These are phyloP conservation scores for Anacardium occidentale DNA, from an alignment of 345 rosid species.

Conservation along the genomic window DNA sequence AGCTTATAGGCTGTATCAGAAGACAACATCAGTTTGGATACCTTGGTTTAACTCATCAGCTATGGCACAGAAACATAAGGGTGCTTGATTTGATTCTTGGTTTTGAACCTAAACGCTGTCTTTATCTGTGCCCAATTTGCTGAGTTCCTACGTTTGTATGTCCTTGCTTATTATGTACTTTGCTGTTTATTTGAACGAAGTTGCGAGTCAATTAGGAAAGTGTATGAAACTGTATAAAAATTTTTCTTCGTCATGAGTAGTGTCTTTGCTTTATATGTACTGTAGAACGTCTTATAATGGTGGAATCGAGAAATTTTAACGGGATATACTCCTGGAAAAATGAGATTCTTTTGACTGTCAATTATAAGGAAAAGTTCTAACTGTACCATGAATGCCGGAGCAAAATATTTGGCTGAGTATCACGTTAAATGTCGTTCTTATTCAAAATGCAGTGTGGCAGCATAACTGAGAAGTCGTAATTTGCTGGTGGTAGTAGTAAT, in stretches of 20 bases:
- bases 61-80: constrained; percentile 45
- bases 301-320: not conserved
- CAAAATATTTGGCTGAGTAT: not conserved
- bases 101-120: constrained; percentile 7
- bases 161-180: constrained; percentile 14
- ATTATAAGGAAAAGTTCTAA: not conserved
- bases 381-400: not conserved
- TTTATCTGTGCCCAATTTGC: constrained; percentile 6
- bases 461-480: not conserved
- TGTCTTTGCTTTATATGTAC: not conserved
- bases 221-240: constrained; percentile 9
- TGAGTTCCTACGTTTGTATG: constrained; percentile 6
- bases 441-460: not conserved
- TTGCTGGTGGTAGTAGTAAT: not conserved
- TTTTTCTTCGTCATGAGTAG: not conserved
- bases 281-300: not conserved
- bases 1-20: constrained; percentile 82
- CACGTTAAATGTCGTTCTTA: not conserved
- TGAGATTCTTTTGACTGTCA: too few relatives aligned
- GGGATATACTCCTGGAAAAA: not conserved
- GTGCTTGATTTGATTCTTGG: constrained; percentile 34
- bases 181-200: not conserved
- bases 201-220: not conserved
- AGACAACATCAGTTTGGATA: constrained; percentile 84
- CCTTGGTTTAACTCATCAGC: constrained; percentile 81